phyloP scores from a whole-genome alignment of 2,329 filamentous ascomycete genomes.

The Aspergillus nomiae region DNA sequence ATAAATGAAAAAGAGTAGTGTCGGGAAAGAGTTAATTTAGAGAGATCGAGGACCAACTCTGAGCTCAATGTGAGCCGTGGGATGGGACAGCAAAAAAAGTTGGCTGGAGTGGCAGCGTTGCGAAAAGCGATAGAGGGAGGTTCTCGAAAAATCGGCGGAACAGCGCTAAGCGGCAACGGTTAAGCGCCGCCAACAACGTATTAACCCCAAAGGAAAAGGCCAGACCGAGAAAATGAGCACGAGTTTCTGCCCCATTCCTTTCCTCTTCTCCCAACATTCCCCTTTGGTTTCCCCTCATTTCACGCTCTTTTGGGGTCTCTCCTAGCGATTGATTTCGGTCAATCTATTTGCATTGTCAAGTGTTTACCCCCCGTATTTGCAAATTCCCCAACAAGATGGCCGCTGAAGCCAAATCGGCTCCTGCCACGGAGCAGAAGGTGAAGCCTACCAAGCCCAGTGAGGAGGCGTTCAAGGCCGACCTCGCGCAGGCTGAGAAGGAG shows the following conservation, averaged over 20 bases:
- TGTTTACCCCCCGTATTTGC: not conserved
- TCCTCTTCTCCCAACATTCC: slow-evolving; percentile 14
- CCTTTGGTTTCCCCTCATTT: slow-evolving; percentile 16
- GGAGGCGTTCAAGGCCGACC: slow-evolving; percentile 74
- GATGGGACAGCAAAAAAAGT: slow-evolving; percentile 24
- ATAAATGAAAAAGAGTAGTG: not conserved
- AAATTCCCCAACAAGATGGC: slow-evolving; percentile 33
- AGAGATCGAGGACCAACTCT: slow-evolving; percentile 3
- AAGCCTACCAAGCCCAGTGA: slow-evolving; percentile 88
- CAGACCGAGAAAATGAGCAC: slow-evolving; percentile 21
- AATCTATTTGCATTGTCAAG: slow-evolving; percentile 3
- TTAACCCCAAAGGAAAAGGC: slow-evolving; percentile 19
- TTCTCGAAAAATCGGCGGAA: slow-evolving; percentile 32
- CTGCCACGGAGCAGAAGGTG: slow-evolving; percentile 42
- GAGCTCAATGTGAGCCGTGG: slow-evolving; percentile 10
- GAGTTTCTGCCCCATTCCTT: slow-evolving; percentile 20
- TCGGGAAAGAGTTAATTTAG: not conserved
- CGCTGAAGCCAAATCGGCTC: slow-evolving; percentile 30
- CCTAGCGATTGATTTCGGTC: slow-evolving; percentile 7
- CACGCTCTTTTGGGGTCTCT: slow-evolving; percentile 10
- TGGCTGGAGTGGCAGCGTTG: slow-evolving; percentile 13
- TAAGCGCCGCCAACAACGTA: slow-evolving; percentile 24
- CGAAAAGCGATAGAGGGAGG: slow-evolving; percentile 9
- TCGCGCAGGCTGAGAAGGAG: slow-evolving; percentile 83
- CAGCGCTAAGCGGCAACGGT: slow-evolving; percentile 12